Percentiles rank a stretch among this genome's conserved stretches.
These are phyloP conservation scores for Heimioporus sp. DNA, from an alignment of 768 basidiomycete genomes.

Conservation along the genomic window DNA sequence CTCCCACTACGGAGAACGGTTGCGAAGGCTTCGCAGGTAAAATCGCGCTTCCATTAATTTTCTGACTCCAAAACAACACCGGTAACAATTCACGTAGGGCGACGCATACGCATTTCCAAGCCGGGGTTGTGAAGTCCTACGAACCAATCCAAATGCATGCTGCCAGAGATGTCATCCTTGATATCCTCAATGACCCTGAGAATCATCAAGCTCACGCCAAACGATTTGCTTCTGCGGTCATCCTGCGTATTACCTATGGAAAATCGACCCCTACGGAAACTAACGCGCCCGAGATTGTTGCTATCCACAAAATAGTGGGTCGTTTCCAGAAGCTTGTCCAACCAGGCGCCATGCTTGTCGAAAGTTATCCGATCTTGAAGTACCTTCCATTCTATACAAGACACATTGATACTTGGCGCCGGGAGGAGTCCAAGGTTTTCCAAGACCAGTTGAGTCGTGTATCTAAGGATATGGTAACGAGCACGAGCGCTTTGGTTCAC, in stretches of 20 bases:
- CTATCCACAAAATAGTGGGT: slow-evolving; percentile 32
- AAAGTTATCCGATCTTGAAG: slow-evolving; percentile 35
- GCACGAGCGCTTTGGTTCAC: background rate
- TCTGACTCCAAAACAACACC: background rate
- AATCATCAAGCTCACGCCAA: slow-evolving; percentile 56
- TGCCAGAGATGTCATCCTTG: slow-evolving; percentile 30
- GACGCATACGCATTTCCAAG: slow-evolving; percentile 56
- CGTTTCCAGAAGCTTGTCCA: slow-evolving; percentile 36
- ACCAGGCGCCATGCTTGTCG: slow-evolving; percentile 35
- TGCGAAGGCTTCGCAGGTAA: slow-evolving; percentile 61
- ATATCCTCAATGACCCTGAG: slow-evolving; percentile 29
- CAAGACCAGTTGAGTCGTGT: slow-evolving; percentile 50
- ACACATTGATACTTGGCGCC: slow-evolving; percentile 53
- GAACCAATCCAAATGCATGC: slow-evolving; percentile 44
- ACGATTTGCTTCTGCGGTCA: slow-evolving; percentile 34
- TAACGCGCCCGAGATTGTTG: slow-evolving; percentile 30
- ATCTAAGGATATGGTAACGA: slow-evolving; percentile 40
- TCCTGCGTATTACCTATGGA: slow-evolving; percentile 34
- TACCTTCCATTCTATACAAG: slow-evolving; percentile 63
- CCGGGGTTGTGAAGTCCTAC: slow-evolving; percentile 49
- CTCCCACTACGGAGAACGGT: slow-evolving; percentile 53
- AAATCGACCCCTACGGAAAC: slow-evolving; percentile 30
- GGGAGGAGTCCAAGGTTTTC: slow-evolving; percentile 55
- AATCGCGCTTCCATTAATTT: background rate
- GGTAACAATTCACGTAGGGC: slow-evolving; percentile 35